Percentiles rank a stretch among this genome's conserved stretches.
These are phyloP conservation scores for Xylaria flabelliformis DNA, from an alignment of 495 filamentous ascomycete species.

Conservation along the genomic window DNA sequence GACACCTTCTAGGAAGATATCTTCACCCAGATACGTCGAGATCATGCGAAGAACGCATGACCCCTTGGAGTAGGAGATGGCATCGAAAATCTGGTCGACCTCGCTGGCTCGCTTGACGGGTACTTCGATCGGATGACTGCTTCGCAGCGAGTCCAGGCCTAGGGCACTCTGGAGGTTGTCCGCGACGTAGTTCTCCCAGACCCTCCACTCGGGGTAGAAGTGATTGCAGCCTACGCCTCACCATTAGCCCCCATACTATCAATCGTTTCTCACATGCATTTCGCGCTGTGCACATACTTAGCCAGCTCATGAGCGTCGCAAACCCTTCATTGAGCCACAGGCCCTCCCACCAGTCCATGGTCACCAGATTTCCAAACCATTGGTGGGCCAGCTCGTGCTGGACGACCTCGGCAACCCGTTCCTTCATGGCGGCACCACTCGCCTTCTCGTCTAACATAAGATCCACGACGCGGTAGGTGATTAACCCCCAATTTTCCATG, in stretches of 20 bases:
- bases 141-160: conserved; percentile 85
- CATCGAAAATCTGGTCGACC: conserved; percentile 98
- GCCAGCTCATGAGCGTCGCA: conserved; percentile 78
- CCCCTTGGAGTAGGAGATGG: conserved; percentile 96
- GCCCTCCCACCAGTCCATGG: conserved; percentile 99
- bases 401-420: conserved; percentile 91
- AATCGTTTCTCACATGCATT: neutral
- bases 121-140: conserved; percentile 96
- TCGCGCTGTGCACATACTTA: conserved; percentile 38
- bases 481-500: conserved; percentile 99
- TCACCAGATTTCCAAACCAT: conserved; percentile 99
- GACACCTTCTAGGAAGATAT: conserved; percentile 92
- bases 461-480: conserved; percentile 94
- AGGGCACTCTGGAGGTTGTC: conserved; percentile 90
- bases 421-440: conserved; percentile 88
- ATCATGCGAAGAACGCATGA: conserved; percentile 97
- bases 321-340: conserved; percentile 99
- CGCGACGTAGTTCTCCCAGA: conserved; percentile 95
- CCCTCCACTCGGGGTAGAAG: conserved; percentile 98
- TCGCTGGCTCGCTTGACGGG: conserved; percentile 94
- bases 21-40: conserved; percentile 91
- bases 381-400: conserved; percentile 98
- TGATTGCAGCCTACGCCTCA: conserved; percentile 68
- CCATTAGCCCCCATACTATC: conserved; percentile 39
- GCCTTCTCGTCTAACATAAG: conserved; percentile 90